These are phyloP conservation scores for Xerocomellus amylosporus DNA, from an alignment of 768 basidiomycete genomes.

Conservation along the genomic window DNA sequence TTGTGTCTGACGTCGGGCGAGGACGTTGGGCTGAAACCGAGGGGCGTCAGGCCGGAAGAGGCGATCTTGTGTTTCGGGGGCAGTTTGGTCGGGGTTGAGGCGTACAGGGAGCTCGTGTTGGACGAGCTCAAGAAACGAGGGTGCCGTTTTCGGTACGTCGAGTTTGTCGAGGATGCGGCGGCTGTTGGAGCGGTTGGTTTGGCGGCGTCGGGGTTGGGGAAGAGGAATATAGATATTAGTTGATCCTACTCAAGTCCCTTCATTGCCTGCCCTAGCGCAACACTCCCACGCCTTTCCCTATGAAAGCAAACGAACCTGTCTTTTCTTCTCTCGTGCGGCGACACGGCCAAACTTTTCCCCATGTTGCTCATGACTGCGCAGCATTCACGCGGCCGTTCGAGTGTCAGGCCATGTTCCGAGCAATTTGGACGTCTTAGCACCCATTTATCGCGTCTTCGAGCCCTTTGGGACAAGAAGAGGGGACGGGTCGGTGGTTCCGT, in stretches of 20 bases:
- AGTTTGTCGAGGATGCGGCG: constrained; percentile 69
- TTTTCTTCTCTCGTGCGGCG: constrained; percentile 61
- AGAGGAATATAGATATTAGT: no score
- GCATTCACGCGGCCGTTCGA: constrained; percentile 70
- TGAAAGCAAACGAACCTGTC: neutral
- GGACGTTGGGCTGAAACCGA: constrained; percentile 29
- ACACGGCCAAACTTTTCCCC: constrained; percentile 77
- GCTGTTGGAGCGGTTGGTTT: constrained; percentile 61
- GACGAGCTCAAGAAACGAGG: constrained; percentile 56
- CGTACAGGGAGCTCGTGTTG: constrained; percentile 54
- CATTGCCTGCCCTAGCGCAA: constrained; percentile 19
- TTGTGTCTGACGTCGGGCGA: constrained; percentile 42
- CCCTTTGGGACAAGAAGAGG: constrained; percentile 39
- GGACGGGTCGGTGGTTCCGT: constrained; percentile 77
- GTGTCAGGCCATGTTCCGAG: constrained; percentile 86
- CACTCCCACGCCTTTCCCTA: constrained; percentile 13
- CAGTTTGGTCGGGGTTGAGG: constrained; percentile 63
- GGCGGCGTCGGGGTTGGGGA: constrained; percentile 31
- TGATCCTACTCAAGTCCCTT: neutral
- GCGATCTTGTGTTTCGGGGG: constrained; percentile 76
- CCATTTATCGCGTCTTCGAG: constrained; percentile 53
- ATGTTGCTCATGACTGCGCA: constrained; percentile 84
- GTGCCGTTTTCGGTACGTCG: constrained; percentile 61
- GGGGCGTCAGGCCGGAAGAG: constrained; percentile 48
- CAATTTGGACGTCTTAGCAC: constrained; percentile 78